These are phyloP conservation scores for Pugionium cornutum DNA, from an alignment of 345 rosid species.

Conservation along the genomic window DNA sequence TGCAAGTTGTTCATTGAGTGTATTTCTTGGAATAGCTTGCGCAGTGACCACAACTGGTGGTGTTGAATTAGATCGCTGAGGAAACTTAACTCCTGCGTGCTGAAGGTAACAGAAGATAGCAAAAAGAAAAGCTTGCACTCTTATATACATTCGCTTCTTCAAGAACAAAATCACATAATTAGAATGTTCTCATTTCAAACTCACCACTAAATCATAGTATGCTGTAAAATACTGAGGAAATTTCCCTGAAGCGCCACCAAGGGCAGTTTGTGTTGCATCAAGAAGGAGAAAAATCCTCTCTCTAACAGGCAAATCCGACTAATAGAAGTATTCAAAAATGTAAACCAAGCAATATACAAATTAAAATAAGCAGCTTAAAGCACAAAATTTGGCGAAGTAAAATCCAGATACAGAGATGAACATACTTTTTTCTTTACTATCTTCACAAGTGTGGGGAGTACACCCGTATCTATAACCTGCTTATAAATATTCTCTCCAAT, in stretches of 20 bases:
- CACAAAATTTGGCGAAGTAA: slow-evolving; percentile 13
- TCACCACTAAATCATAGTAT: slow-evolving; percentile 88
- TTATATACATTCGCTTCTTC: slow-evolving; percentile 1
- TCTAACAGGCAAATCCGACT: slow-evolving; percentile 83
- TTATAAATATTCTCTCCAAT: slow-evolving; percentile 75
- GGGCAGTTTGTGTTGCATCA: slow-evolving; percentile 93
- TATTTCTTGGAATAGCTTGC: slow-evolving; percentile 44
- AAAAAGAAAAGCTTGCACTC: slow-evolving; percentile 22
- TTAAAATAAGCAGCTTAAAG: slow-evolving; percentile 32
- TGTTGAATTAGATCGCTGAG: slow-evolving; percentile 52
- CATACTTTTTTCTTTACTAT: slow-evolving; percentile 92
- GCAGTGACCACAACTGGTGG: slow-evolving; percentile 48
- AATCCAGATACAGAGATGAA: slow-evolving; percentile 24
- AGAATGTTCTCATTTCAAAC: slow-evolving; percentile 35
- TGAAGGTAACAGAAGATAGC: slow-evolving; percentile 40
- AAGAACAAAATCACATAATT: slow-evolving; percentile 3
- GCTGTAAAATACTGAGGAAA: slow-evolving; percentile 86
- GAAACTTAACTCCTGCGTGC: slow-evolving; percentile 84
- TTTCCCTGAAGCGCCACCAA: slow-evolving; percentile 88
- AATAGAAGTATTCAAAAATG: slow-evolving; percentile 26
- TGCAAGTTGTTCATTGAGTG: slow-evolving; percentile 62
- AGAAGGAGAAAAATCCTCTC: slow-evolving; percentile 93
- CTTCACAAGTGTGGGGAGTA: slow-evolving; percentile 82
- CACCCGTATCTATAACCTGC: slow-evolving; percentile 71
- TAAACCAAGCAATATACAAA: slow-evolving; percentile 16